Evolutionary conservation across 192 early-diverging fungal genomes (phyloP).

Genomic region (Coemansia javaensis): DNA sequence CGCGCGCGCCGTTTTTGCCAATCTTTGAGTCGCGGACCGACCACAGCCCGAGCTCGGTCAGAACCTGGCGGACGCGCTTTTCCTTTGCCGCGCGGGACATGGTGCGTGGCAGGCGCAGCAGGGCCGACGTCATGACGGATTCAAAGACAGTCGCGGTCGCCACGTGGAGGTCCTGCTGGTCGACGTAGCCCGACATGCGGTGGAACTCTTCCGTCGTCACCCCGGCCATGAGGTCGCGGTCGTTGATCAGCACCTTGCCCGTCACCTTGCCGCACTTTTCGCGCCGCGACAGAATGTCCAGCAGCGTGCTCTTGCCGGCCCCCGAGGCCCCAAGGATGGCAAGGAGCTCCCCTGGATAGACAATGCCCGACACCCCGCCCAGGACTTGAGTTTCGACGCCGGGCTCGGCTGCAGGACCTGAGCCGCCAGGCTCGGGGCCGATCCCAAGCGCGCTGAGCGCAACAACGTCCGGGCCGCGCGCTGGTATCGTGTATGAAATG

Average conservation of each 20-base stretch:
- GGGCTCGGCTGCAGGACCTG: neutral
- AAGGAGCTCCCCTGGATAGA: slow-evolving; percentile 78
- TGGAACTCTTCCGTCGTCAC: slow-evolving; percentile 58
- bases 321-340: slow-evolving; percentile 92
- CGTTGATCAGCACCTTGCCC: slow-evolving; percentile 84
- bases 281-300: slow-evolving; percentile 83
- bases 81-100: slow-evolving; percentile 53
- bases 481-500: slow-evolving; percentile 34
- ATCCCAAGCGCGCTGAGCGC: slow-evolving; percentile 7
- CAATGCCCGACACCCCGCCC: slow-evolving; percentile 65
- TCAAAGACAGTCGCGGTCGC: slow-evolving; percentile 84
- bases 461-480: slow-evolving; percentile 18
- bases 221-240: slow-evolving; percentile 54
- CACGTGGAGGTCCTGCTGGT: slow-evolving; percentile 87
- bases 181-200: slow-evolving; percentile 73
- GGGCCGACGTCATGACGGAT: slow-evolving; percentile 79
- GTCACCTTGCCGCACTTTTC: slow-evolving; percentile 61
- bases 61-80: slow-evolving; percentile 63
- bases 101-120: slow-evolving; percentile 68
- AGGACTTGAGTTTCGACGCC: slow-evolving; percentile 40
- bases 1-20: slow-evolving; percentile 63
- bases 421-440: neutral
- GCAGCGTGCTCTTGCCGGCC: slow-evolving; percentile 88
- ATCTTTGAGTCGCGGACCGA: slow-evolving; percentile 76
- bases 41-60: slow-evolving; percentile 78